Evolutionary conservation across 352 stramenopile species (phyloP).

Genomic region (Pythium diclinum): DNA sequence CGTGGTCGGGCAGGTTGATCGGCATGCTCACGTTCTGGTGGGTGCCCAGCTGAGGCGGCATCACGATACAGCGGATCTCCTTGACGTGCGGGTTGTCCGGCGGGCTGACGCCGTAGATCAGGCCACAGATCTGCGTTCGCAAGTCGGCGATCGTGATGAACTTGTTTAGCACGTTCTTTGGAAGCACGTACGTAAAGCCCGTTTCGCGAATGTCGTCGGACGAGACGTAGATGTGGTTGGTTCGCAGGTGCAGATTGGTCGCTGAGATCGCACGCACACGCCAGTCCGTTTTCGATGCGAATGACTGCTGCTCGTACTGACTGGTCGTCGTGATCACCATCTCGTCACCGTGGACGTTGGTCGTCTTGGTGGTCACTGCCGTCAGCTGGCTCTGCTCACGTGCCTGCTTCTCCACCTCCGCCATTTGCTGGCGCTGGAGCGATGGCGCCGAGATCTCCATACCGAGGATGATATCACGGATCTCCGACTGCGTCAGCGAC

Average conservation of each 20-base stretch:
- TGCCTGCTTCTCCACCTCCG: constrained; percentile 99
- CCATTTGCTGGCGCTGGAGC: constrained; percentile 98
- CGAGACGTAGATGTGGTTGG: constrained; percentile 99
- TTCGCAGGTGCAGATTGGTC: constrained; percentile 98
- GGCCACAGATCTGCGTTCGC: constrained; percentile 97
- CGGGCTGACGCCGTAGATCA: constrained; percentile 98
- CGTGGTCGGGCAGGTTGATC: constrained; percentile 94
- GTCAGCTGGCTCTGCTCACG: constrained; percentile 98
- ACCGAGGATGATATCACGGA: constrained; percentile 99
- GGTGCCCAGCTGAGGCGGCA: constrained; percentile 98
- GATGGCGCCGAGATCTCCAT: constrained; percentile 99
- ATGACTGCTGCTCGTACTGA: constrained; percentile 99
- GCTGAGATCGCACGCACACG: constrained; percentile 97
- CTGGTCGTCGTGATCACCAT: constrained; percentile 99
- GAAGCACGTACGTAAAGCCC: constrained; percentile 98
- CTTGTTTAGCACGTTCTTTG: constrained; percentile 99
- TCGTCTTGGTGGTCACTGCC: constrained; percentile 98
- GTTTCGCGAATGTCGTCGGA: constrained; percentile 98
- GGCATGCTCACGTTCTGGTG: constrained; percentile 98
- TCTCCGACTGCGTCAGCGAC: constrained; percentile 99
- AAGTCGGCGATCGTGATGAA: constrained; percentile 99
- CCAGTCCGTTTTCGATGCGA: constrained; percentile 99
- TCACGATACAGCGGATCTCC: constrained; percentile 99
- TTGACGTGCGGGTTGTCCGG: constrained; percentile 98
- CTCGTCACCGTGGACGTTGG: constrained; percentile 99